A percentile compares a stretch with the other conserved stretches of the same genome.
phyloP scores from a whole-genome alignment of 2,329 filamentous ascomycete genomes.

The Neofusicoccum sp. region DNA sequence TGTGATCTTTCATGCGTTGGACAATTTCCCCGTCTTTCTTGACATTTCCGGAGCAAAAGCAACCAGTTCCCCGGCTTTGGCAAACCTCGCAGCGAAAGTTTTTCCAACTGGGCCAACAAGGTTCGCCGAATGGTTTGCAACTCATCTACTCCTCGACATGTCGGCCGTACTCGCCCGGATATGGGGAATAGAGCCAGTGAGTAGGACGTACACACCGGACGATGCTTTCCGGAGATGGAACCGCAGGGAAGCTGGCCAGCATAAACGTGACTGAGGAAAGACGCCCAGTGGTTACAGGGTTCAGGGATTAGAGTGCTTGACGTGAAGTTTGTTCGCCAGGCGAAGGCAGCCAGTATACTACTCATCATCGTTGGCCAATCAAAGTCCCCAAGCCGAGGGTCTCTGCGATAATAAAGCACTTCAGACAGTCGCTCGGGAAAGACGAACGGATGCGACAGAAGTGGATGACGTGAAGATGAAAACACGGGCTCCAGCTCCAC shows the following conservation, averaged over 20 bases:
- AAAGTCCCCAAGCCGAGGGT: too few relatives aligned
- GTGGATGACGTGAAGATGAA: background rate
- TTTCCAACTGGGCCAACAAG: too few relatives aligned
- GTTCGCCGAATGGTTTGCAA: background rate
- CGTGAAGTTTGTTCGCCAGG: too few relatives aligned
- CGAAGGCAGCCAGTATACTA: too few relatives aligned
- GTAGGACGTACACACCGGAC: background rate
- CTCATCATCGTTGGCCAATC: too few relatives aligned
- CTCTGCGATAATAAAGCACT: too few relatives aligned
- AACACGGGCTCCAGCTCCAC: too few relatives aligned
- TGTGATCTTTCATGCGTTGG: constrained; percentile 29
- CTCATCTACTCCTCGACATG: background rate
- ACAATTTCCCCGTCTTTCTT: constrained; percentile 33
- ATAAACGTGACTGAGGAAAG: background rate
- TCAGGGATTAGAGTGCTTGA: too few relatives aligned
- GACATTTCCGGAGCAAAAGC: background rate
- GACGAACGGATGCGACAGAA: background rate
- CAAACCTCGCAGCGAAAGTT: too few relatives aligned
- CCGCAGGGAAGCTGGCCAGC: background rate
- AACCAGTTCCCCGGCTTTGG: too few relatives aligned
- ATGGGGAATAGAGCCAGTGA: background rate
- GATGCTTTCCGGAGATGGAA: background rate
- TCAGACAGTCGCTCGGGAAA: background rate
- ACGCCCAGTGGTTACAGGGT: too few relatives aligned
- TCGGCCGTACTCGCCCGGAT: background rate